phyloP scores from a whole-genome alignment of 345 rosid species.

The Gynandropsis gynandra region DNA sequence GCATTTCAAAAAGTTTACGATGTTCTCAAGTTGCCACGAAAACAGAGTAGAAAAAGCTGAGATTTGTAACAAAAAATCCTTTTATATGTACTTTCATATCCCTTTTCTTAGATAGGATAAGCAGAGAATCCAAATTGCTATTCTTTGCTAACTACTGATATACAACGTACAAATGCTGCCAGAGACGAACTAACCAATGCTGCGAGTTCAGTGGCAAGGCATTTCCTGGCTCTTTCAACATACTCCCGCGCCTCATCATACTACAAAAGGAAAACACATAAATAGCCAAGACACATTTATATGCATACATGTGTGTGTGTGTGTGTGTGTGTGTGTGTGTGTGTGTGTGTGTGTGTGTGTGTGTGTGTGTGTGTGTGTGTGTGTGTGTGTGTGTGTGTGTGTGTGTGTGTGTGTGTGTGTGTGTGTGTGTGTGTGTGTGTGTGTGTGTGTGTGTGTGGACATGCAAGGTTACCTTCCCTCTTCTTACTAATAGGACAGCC shows the following conservation, averaged over 20 bases:
- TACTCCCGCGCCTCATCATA: slow-evolving; percentile 91
- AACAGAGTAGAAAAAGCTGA: slow-evolving; percentile 13
- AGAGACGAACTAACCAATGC: slow-evolving; percentile 63
- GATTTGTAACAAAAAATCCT: slow-evolving; percentile 8
- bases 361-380: no score
- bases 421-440: no score
- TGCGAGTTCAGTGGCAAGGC: slow-evolving; percentile 97
- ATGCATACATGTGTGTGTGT: slow-evolving; percentile 13
- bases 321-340: no score
- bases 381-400: no score
- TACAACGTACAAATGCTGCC: slow-evolving; percentile 9
- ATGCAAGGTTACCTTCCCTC: slow-evolving; percentile 53
- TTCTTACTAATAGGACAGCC: slow-evolving; percentile 81
- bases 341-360: no score
- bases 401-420: no score
- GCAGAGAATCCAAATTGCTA: no score
- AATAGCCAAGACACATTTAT: slow-evolving; percentile 9
- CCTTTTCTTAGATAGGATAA: background rate
- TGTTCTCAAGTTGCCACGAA: slow-evolving; percentile 12
- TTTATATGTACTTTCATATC: slow-evolving; percentile 4
- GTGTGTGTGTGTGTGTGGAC: no score
- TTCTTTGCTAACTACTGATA: background rate
- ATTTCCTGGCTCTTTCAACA: slow-evolving; percentile 93
- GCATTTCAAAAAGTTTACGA: slow-evolving; percentile 15
- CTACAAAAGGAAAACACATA: slow-evolving; percentile 31